phyloP scores from a whole-genome alignment of 345 rosid genomes.

The Carallia brachiata region DNA sequence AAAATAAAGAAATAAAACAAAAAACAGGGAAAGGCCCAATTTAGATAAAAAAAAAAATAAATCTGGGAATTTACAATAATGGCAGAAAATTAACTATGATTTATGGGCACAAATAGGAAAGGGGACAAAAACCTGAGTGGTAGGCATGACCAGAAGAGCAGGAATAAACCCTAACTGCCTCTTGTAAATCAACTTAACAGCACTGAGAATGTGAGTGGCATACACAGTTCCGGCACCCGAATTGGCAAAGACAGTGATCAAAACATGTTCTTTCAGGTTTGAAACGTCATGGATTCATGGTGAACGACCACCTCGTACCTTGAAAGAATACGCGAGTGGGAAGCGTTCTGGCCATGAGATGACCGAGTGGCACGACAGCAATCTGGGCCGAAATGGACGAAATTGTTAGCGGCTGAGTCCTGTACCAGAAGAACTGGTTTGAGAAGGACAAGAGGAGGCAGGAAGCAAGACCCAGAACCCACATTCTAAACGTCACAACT shows the following conservation, averaged over 20 bases:
- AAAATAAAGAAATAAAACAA: not conserved
- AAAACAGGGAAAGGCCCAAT: too few species aligned
- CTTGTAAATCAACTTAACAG: slow-evolving; percentile 64
- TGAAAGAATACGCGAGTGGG: slow-evolving; percentile 40
- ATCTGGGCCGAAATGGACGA: slow-evolving; percentile 67
- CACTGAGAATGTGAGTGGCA: slow-evolving; percentile 67
- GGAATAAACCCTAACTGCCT: slow-evolving; percentile 53
- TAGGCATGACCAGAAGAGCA: slow-evolving; percentile 58
- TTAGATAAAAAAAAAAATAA: too few species aligned
- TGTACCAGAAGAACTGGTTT: slow-evolving; percentile 88
- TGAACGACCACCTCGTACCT: slow-evolving; percentile 53
- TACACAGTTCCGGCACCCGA: slow-evolving; percentile 74
- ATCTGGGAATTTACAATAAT: too few species aligned
- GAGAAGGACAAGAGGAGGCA: slow-evolving; percentile 63
- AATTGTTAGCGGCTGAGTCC: slow-evolving; percentile 48
- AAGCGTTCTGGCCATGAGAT: slow-evolving; percentile 55
- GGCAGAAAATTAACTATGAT: too few species aligned
- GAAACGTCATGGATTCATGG: slow-evolving; percentile 76
- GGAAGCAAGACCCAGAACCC: slow-evolving; percentile 61
- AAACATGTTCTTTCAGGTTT: slow-evolving; percentile 77
- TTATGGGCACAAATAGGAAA: too few species aligned
- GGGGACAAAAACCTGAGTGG: slow-evolving; percentile 65
- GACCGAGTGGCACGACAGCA: slow-evolving; percentile 72
- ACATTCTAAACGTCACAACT: slow-evolving; percentile 71
- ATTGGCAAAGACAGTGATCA: slow-evolving; percentile 55